Evolutionary conservation across 2,329 filamentous ascomycete species (phyloP).

Genomic region (Colletotrichum acutatum): DNA sequence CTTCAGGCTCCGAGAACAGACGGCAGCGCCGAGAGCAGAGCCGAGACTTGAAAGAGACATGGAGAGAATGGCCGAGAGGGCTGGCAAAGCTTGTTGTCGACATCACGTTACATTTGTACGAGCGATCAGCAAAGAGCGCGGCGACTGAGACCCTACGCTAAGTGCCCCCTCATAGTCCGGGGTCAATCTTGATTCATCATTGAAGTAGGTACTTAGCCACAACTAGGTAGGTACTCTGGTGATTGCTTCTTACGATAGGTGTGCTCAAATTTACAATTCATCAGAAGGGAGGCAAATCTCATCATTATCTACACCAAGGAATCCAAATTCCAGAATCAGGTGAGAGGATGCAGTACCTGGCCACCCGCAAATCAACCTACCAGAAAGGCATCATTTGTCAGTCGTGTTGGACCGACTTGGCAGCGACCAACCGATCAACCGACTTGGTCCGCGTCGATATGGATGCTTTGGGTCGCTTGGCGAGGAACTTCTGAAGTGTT

Average conservation of each 20-base stretch:
- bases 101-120: constrained; percentile 22
- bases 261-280: neutral
- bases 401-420: neutral
- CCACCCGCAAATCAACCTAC: neutral
- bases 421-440: constrained; percentile 12
- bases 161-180: neutral
- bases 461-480: neutral
- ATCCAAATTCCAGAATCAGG: neutral
- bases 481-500: constrained; percentile 23
- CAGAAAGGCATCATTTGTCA: constrained; percentile 16
- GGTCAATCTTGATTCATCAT: neutral
- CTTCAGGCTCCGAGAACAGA: constrained; percentile 3
- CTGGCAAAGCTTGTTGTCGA: constrained; percentile 23
- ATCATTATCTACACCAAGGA: neutral
- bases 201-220: no score
- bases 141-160: constrained; percentile 6
- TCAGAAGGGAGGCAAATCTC: neutral
- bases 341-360: constrained; percentile 6
- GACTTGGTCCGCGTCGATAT: constrained; percentile 1
- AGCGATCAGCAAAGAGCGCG: neutral
- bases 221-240: no score
- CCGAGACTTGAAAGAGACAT: neutral
- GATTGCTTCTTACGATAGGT: neutral
- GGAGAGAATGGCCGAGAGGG: neutral
- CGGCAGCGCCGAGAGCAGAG: constrained; percentile 21